These are phyloP conservation scores for Oryza meyeriana DNA, from an alignment of 176 grass and related monocot species.

Conservation along the genomic window DNA sequence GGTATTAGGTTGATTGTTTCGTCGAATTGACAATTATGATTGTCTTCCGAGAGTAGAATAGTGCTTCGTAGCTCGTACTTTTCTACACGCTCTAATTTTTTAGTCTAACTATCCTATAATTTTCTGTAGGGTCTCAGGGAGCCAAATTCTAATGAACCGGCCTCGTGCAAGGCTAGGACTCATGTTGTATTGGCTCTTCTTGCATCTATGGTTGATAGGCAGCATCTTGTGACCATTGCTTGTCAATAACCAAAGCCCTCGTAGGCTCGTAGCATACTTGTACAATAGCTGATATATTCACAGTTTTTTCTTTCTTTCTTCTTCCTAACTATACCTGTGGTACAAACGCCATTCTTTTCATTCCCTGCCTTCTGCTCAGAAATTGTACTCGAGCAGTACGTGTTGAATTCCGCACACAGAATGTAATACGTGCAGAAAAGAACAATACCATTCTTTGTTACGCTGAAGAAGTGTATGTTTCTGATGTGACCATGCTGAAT, in stretches of 20 bases:
- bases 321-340: constrained; percentile 29
- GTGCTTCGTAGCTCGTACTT: not conserved
- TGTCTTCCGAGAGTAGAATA: not conserved
- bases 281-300: constrained; percentile 51
- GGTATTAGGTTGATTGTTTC: not conserved
- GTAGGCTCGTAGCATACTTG: constrained; percentile 49
- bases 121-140: constrained; percentile 87
- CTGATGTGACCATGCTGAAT: not conserved
- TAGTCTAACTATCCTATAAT: constrained; percentile 10
- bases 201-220: constrained; percentile 90
- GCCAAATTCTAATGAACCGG: constrained; percentile 67
- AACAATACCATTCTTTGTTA: constrained; percentile 42
- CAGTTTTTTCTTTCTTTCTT: constrained; percentile 19
- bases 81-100: not conserved
- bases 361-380: constrained; percentile 7
- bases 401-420: constrained; percentile 13
- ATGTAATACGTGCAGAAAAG: constrained; percentile 47
- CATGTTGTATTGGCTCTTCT: constrained; percentile 65
- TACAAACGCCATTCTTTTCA: constrained; percentile 44
- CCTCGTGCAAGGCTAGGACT: constrained; percentile 84
- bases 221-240: constrained; percentile 62
- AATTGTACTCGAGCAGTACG: constrained; percentile 27
- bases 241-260: not conserved
- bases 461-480: constrained; percentile 4
- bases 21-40: not conserved